Percentiles rank a stretch among this genome's conserved stretches.
Conservation (phyloP, 2,329 filamentous ascomycete genomes). For the Fusarium sp. region DNA sequence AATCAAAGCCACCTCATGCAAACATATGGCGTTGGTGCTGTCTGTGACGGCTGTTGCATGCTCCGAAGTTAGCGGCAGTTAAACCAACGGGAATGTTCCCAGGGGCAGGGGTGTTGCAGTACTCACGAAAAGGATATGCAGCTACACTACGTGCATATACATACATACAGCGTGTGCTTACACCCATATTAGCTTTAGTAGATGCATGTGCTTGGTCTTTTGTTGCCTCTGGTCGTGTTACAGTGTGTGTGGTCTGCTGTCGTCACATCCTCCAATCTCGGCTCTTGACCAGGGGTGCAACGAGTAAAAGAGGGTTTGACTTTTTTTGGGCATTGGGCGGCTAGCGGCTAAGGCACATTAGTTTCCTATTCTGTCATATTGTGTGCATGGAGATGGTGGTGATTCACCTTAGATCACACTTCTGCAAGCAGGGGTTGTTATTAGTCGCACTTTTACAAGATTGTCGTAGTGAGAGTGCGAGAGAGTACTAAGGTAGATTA, state of each 20-base stretch:
- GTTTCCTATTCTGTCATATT: slow-evolving; percentile 24
- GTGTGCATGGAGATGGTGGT: slow-evolving; percentile 17
- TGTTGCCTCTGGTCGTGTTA: slow-evolving; percentile 10
- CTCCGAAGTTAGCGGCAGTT: slow-evolving; percentile 29
- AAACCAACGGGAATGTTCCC: slow-evolving; percentile 7
- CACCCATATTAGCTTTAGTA: neutral
- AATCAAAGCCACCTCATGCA: slow-evolving; percentile 20
- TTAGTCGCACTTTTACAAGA: neutral
- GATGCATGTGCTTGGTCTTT: slow-evolving; percentile 14
- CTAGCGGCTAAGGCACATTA: slow-evolving; percentile 26
- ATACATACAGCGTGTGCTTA: slow-evolving; percentile 1
- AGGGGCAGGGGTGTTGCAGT: neutral
- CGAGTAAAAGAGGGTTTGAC: slow-evolving; percentile 3
- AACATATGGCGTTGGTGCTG: slow-evolving; percentile 21
- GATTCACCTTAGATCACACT: slow-evolving; percentile 25
- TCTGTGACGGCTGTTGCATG: slow-evolving; percentile 34
- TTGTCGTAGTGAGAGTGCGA: neutral
- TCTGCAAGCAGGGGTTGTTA: slow-evolving; percentile 15
- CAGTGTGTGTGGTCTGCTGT: slow-evolving; percentile 7
- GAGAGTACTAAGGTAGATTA: too few relatives aligned
- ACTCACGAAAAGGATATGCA: neutral
- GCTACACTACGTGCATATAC: neutral
- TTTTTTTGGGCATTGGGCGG: neutral
- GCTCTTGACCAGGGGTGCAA: slow-evolving; percentile 12
- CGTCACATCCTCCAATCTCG: slow-evolving; percentile 38